phyloP scores from a whole-genome alignment of 2,329 filamentous ascomycete genomes.

The Fusarium veterinarium region DNA sequence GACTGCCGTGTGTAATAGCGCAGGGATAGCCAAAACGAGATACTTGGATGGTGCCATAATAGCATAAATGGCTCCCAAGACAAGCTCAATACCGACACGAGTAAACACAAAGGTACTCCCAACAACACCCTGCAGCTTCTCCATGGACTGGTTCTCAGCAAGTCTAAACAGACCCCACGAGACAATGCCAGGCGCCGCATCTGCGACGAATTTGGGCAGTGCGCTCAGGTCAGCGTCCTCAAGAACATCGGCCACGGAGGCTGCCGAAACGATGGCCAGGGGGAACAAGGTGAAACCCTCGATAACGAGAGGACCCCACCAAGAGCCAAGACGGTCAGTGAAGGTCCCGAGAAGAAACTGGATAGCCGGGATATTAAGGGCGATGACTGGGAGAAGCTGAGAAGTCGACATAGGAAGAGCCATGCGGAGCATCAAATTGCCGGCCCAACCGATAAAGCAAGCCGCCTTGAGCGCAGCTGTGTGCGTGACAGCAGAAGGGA shows the following conservation, averaged over 20 bases:
- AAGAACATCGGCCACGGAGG: conserved; percentile 72
- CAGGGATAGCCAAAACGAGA: conserved; percentile 75
- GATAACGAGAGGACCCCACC: conserved; percentile 79
- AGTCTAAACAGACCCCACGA: conserved; percentile 74
- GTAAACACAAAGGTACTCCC: conserved; percentile 74
- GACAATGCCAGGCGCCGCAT: conserved; percentile 72
- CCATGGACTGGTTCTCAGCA: conserved; percentile 55
- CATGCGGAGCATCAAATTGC: conserved; percentile 65
- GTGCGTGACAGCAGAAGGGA: conserved; percentile 81
- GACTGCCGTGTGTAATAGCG: conserved; percentile 75
- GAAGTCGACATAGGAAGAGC: conserved; percentile 61
- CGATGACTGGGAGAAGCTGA: conserved; percentile 75
- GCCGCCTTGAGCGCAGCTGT: conserved; percentile 72
- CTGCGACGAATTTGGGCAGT: conserved; percentile 67
- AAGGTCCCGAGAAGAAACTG: conserved; percentile 78
- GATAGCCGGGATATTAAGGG: conserved; percentile 77
- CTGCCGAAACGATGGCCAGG: conserved; percentile 71
- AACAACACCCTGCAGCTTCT: conserved; percentile 61
- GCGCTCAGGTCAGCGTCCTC: conserved; percentile 69
- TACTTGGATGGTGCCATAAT: conserved; percentile 75
- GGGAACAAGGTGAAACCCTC: conserved; percentile 80
- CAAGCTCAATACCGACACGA: conserved; percentile 76
- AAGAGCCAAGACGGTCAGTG: conserved; percentile 74
- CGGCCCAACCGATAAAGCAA: conserved; percentile 78
- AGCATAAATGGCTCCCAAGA: conserved; percentile 73